A percentile compares a stretch with the other conserved stretches of the same genome.
Evolutionary conservation across 2,329 filamentous ascomycete genomes (phyloP).

Genomic region (Zelopaecilomyces penicillatus): DNA sequence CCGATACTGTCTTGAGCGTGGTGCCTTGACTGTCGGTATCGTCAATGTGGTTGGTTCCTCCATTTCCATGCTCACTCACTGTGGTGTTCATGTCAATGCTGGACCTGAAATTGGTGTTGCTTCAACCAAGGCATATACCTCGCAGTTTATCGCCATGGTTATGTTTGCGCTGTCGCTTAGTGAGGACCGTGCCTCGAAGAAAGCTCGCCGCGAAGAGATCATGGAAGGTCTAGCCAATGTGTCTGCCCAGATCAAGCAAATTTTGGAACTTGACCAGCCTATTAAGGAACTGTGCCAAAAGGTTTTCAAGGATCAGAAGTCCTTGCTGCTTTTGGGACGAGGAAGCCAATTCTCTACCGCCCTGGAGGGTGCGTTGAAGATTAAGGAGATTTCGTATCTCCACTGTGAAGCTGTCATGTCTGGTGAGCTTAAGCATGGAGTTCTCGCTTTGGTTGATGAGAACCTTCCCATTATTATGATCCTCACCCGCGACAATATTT

Average conservation of each 20-base stretch:
- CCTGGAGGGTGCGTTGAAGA: conserved; percentile 95
- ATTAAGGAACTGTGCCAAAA: conserved; percentile 93
- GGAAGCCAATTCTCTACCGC: conserved; percentile 96
- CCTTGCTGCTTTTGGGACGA: conserved; percentile 82
- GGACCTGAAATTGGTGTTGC: conserved; percentile 98
- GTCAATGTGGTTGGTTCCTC: conserved; percentile 98
- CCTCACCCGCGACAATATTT: conserved; percentile 88
- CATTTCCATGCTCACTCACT: conserved; percentile 97
- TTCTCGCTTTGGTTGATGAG: conserved; percentile 93
- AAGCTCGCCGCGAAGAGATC: conserved; percentile 84
- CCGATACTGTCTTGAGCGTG: conserved; percentile 95
- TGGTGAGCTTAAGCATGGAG: conserved; percentile 97
- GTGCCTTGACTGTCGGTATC: conserved; percentile 92
- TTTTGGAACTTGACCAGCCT: conserved; percentile 80
- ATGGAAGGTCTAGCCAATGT: conserved; percentile 86
- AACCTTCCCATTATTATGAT: conserved; percentile 99
- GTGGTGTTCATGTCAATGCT: conserved; percentile 98
- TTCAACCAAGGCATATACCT: conserved; percentile 98
- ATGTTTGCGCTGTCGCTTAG: conserved; percentile 97
- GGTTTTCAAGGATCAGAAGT: conserved; percentile 96
- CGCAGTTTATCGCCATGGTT: conserved; percentile 98
- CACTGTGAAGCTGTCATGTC: conserved; percentile 99
- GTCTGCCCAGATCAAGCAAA: conserved; percentile 84
- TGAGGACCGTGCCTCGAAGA: conserved; percentile 94
- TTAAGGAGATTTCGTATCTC: conserved; percentile 99